Evolutionary conservation across 1,284 basidiomycete species (phyloP).

Genomic region (Porodaedalea pini): DNA sequence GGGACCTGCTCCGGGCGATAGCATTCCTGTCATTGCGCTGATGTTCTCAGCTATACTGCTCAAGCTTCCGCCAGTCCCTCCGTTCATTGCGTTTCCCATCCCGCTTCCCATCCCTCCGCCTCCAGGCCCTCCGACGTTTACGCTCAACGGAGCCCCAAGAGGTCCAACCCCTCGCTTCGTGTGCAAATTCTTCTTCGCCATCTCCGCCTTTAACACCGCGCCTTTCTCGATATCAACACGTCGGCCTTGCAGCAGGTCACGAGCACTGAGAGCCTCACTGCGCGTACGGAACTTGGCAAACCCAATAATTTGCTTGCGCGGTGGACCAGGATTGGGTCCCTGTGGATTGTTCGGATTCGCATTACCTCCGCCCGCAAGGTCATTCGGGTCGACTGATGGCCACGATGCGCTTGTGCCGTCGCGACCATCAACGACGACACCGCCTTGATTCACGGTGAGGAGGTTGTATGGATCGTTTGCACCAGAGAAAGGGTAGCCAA

Average conservation of each 20-base stretch:
- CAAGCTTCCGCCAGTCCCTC: conserved; percentile 24
- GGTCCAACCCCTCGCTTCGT: conserved; percentile 86
- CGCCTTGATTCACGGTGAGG: conserved; percentile 73
- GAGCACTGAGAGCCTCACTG: conserved; percentile 83
- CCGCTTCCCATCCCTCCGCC: conserved; percentile 29
- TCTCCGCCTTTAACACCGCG: conserved; percentile 93
- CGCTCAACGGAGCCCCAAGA: conserved; percentile 31
- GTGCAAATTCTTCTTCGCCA: conserved; percentile 99
- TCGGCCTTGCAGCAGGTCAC: conserved; percentile 87
- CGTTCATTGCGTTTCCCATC: conserved; percentile 24
- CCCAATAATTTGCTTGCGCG: conserved; percentile 94
- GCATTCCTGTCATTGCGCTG: conserved; percentile 23
- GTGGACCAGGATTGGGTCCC: conserved; percentile 39
- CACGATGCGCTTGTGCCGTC: conserved; percentile 68
- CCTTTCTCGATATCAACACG: conserved; percentile 95
- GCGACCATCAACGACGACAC: conserved; percentile 66
- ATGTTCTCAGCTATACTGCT: conserved; percentile 24
- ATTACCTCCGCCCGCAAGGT: conserved; percentile 27
- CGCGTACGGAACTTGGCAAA: conserved; percentile 94
- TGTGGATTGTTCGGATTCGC: conserved; percentile 36
- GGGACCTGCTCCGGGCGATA: conserved; percentile 29
- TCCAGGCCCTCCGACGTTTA: conserved; percentile 30
- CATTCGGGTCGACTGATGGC: conserved; percentile 42
- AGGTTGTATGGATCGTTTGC: conserved; percentile 76
- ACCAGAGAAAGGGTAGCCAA: conserved; percentile 40